Percentiles rank a stretch among this genome's conserved stretches.
Evolutionary conservation across 495 filamentous ascomycete genomes (phyloP).

Genomic region (Clohesyomyces aquaticus): DNA sequence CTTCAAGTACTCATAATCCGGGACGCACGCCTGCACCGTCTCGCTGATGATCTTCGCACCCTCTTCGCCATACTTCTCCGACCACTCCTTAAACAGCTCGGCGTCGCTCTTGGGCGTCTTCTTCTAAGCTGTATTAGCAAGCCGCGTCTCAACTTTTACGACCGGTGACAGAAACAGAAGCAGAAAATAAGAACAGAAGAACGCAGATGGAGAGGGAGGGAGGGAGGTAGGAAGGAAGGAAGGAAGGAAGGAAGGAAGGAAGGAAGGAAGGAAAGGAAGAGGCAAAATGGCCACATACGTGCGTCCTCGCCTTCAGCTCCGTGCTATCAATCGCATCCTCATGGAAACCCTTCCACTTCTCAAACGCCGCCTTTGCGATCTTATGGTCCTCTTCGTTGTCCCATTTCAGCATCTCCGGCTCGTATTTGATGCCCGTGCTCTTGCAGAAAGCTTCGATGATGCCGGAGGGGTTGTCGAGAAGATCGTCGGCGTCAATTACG

Average conservation of each 20-base stretch:
- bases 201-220: not conserved
- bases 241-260: not conserved
- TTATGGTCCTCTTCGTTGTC: conserved; percentile 69
- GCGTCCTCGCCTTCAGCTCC: conserved; percentile 67
- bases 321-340: conserved; percentile 86
- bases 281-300: conserved; percentile 63
- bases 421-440: conserved; percentile 73
- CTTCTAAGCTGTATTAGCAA: conserved; percentile 50
- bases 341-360: conserved; percentile 97
- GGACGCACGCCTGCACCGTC: conserved; percentile 76
- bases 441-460: conserved; percentile 78
- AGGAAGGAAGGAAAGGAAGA: not conserved
- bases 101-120: conserved; percentile 65
- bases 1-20: conserved; percentile 92
- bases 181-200: not conserved
- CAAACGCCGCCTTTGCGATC: conserved; percentile 70
- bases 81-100: conserved; percentile 78
- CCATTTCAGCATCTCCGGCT: conserved; percentile 78
- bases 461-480: conserved; percentile 77
- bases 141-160: not conserved
- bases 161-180: not conserved
- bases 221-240: not conserved
- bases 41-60: conserved; percentile 73
- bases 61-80: conserved; percentile 77
- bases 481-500: conserved; percentile 92